These are phyloP conservation scores for Suillus decipiens DNA, from an alignment of 768 basidiomycete genomes.

Conservation along the genomic window DNA sequence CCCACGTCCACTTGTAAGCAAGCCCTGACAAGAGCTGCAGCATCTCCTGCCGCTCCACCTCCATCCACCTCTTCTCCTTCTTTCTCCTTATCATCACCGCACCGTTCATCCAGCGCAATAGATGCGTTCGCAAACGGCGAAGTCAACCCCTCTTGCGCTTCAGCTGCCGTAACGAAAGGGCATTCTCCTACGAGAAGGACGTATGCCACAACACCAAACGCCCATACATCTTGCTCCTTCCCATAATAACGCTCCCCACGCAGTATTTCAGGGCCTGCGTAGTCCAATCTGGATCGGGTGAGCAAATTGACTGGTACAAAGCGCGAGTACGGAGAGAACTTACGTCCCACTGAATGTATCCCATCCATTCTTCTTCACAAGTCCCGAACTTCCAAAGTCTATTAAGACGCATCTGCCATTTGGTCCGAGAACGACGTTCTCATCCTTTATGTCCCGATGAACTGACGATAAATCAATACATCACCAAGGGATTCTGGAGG, in stretches of 20 bases:
- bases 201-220: conserved; percentile 94
- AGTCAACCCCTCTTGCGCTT: conserved; percentile 82
- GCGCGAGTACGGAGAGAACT: conserved; percentile 36
- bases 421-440: conserved; percentile 87
- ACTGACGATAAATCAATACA: conserved; percentile 44
- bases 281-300: conserved; percentile 65
- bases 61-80: conserved; percentile 82
- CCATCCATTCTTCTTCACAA: conserved; percentile 83
- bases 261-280: conserved; percentile 95
- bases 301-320: conserved; percentile 12
- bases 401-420: conserved; percentile 87
- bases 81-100: conserved; percentile 67
- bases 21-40: conserved; percentile 77
- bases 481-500: conserved; percentile 3
- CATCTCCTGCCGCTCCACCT: conserved; percentile 83
- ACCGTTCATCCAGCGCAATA: conserved; percentile 78
- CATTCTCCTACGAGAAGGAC: conserved; percentile 93
- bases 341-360: conserved; percentile 93
- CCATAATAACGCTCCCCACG: conserved; percentile 94
- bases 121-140: conserved; percentile 77
- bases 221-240: conserved; percentile 98
- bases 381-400: conserved; percentile 93
- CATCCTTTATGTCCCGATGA: conserved; percentile 98
- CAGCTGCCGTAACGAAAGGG: conserved; percentile 87
- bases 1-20: conserved; percentile 81